Base-by-base conservation (phyloP, 2,329 filamentous ascomycete species). In the Penicillium hesseltinei region DNA sequence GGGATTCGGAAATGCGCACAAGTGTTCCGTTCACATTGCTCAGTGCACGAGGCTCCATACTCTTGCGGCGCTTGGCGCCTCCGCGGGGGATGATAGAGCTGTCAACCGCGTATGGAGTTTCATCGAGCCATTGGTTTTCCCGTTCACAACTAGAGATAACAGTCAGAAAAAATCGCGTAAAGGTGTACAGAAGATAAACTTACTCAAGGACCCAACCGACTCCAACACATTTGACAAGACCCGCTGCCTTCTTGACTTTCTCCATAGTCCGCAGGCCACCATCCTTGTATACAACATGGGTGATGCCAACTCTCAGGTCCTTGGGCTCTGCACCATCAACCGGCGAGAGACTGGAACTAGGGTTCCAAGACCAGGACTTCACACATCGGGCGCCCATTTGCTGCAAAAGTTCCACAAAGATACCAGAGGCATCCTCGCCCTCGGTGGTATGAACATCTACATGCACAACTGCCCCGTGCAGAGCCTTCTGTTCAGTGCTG, bases 251-350 rank as follows among this genome's bases (percentile, higher is more conserved):
- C 56, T 86, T 82, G 7, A 93, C 88, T 75, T 92, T 95, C 70
- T 95, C 88, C 63, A 96, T 75, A 0, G 91, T 96, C 27, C 88
- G 82, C 68, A 88, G 87, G 42, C 87, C 87, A 45, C 92, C 92
- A 69, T 96, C 92, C 73, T 96, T 96, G 80, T 87, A 96, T 7
- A 96, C 85, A 8, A 96, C 89, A 69, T 96, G 92, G 0, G 91
- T 96, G 66, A 96, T 90, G 5, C 88, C 89, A 58, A 91, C 78
- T 70, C 86, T 88, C 48, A 68, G 66, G 15, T 75, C 70, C 48
- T 68, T 70, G 5, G 70, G 62, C 10, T 73, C 70, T n/a, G 62
- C 65, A 2, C 62, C 66, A 44, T 72, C 73, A 19, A 67, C 66
- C 7, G 72, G 73, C 6, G 71, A 73, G 21, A 75, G 50, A 60